A percentile compares a stretch with the other conserved stretches of the same genome.
Conservation (phyloP, 2,329 filamentous ascomycete genomes). For the Cladosporium colombiae region DNA sequence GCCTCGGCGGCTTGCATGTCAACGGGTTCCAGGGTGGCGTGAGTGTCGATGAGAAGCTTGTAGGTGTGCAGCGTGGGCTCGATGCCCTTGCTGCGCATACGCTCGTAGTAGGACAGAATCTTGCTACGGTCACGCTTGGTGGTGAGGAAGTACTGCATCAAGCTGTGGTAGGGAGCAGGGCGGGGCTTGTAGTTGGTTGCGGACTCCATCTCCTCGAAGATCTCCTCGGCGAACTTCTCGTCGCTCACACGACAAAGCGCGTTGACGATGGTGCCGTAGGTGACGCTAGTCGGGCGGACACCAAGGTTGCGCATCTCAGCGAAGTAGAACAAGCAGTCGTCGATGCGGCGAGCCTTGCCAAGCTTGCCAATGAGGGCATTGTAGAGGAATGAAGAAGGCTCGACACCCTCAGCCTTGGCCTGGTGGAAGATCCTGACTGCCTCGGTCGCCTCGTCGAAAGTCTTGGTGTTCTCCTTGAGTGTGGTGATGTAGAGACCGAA, state of each 20-base stretch:
- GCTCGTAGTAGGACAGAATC: constrained; percentile 91
- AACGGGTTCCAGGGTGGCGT: constrained; percentile 89
- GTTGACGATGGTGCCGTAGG: constrained; percentile 97
- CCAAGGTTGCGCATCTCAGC: constrained; percentile 92
- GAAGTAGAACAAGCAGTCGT: constrained; percentile 98
- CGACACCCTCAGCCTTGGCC: constrained; percentile 88
- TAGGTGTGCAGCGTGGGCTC: constrained; percentile 92
- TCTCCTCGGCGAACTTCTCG: constrained; percentile 94
- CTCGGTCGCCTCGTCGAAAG: constrained; percentile 94
- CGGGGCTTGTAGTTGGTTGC: constrained; percentile 99
- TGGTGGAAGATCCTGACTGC: constrained; percentile 97
- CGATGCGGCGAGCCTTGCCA: constrained; percentile 94
- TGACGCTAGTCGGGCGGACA: constrained; percentile 94
- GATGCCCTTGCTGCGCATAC: constrained; percentile 86
- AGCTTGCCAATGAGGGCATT: constrained; percentile 98
- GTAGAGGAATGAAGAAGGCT: constrained; percentile 95
- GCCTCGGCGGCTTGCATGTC: constrained; percentile 85
- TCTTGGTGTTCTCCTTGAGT: constrained; percentile 94
- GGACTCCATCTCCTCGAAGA: constrained; percentile 98
- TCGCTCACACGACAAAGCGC: constrained; percentile 95
- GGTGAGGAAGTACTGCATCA: constrained; percentile 99
- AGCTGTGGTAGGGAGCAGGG: constrained; percentile 95
- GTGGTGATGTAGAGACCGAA: constrained; percentile 99
- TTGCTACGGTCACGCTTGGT: constrained; percentile 95
- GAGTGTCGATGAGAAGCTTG: constrained; percentile 93